phyloP scores from a whole-genome alignment of 2,329 filamentous ascomycete species.

The Aspergillus neotritici region DNA sequence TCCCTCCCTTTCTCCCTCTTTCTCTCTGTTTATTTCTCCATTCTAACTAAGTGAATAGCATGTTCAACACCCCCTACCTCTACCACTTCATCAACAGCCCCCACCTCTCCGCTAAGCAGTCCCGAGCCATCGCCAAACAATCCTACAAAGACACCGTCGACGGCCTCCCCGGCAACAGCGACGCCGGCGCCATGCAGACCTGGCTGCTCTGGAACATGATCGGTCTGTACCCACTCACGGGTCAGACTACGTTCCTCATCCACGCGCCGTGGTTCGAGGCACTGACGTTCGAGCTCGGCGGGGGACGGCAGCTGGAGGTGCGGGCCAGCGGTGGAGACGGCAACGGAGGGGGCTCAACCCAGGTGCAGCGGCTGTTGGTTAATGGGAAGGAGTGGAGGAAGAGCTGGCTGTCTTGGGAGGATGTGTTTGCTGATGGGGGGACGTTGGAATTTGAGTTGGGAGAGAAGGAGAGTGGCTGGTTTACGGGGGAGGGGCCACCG shows the following conservation, averaged over 20 bases:
- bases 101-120: slow-evolving; percentile 55
- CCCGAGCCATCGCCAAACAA: slow-evolving; percentile 53
- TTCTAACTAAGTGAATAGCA: slow-evolving; percentile 15
- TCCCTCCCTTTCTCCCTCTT: background rate
- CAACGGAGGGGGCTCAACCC: slow-evolving; percentile 44
- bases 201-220: slow-evolving; percentile 66
- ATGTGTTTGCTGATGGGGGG: slow-evolving; percentile 60
- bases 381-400: slow-evolving; percentile 60
- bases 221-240: slow-evolving; percentile 62
- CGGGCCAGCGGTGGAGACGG: slow-evolving; percentile 47
- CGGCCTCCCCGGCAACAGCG: slow-evolving; percentile 64
- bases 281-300: slow-evolving; percentile 55
- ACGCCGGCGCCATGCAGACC: slow-evolving; percentile 67
- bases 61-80: slow-evolving; percentile 61
- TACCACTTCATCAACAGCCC: slow-evolving; percentile 63
- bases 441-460: slow-evolving; percentile 62
- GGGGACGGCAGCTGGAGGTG: slow-evolving; percentile 50
- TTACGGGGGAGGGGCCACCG: slow-evolving; percentile 55
- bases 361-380: slow-evolving; percentile 61
- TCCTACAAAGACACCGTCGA: slow-evolving; percentile 52
- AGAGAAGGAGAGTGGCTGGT: slow-evolving; percentile 49
- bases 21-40: background rate
- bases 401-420: slow-evolving; percentile 61
- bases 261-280: slow-evolving; percentile 59
- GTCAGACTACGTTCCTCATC: slow-evolving; percentile 62